These are phyloP conservation scores for Backusella tuberculispora DNA, from an alignment of 192 early-diverging fungal genomes.

Conservation along the genomic window DNA sequence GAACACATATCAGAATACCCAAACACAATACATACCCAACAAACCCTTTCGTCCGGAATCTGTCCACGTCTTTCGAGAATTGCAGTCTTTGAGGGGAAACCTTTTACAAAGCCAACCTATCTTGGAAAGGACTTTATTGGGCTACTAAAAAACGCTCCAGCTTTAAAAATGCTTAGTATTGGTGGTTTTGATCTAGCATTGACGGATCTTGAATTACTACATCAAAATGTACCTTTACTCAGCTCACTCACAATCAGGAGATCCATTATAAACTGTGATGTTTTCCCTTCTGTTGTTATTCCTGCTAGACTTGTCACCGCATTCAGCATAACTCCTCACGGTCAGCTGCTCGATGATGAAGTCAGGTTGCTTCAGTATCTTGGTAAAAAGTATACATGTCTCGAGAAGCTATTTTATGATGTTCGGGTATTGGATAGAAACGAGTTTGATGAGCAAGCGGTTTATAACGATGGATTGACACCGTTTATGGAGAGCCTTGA, in stretches of 20 bases:
- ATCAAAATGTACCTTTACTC: not conserved
- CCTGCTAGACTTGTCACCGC: not conserved
- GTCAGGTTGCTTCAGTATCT: not conserved
- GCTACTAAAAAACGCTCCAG: not conserved
- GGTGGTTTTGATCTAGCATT: conserved; percentile 3
- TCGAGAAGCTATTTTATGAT: not conserved
- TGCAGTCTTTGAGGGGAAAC: not conserved
- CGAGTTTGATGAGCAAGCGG: not conserved
- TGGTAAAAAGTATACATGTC: not conserved
- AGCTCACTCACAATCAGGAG: not conserved
- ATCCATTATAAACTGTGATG: conserved; percentile 1
- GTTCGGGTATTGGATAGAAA: not conserved
- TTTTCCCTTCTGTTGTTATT: not conserved
- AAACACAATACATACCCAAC: not conserved
- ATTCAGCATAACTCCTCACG: not conserved
- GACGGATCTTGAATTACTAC: conserved; percentile 9
- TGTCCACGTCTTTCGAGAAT: not conserved
- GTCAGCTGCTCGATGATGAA: not conserved
- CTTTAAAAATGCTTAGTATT: not conserved
- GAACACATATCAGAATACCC: conserved; percentile 4
- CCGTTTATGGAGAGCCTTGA: not conserved
- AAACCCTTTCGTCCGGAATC: not conserved
- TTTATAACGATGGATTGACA: not conserved
- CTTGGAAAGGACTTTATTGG: conserved; percentile 8
- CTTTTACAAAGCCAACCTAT: not conserved